Evolutionary conservation across 225 moss, liverwort and hornwort species (phyloP).

Genomic region (Takakia lepidozioides): DNA sequence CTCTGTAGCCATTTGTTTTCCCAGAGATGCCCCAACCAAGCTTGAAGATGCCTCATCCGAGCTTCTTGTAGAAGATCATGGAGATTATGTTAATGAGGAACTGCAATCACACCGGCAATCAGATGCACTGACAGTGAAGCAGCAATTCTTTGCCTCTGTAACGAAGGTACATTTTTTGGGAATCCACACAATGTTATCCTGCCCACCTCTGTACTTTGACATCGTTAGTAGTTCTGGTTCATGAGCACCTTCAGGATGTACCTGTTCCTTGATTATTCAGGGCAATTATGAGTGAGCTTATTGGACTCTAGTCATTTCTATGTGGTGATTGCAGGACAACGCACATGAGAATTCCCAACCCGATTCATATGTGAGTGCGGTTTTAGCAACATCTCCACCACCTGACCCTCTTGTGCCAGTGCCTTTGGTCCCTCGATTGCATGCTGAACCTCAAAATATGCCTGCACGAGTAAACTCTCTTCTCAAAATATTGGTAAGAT

Average conservation of each 20-base stretch:
- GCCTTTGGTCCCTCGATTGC: conserved; percentile 56
- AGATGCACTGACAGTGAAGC: conserved; percentile 78
- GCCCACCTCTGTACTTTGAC: no score
- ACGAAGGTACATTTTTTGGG: conserved; percentile 27
- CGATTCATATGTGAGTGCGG: conserved; percentile 67
- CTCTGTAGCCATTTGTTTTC: no score
- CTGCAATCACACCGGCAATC: conserved; percentile 55
- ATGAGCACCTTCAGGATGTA: no score
- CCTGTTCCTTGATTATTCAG: no score
- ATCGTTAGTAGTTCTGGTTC: no score
- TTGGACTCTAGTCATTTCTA: no score
- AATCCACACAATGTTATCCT: no score
- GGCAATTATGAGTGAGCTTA: no score
- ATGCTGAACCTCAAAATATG: conserved; percentile 59
- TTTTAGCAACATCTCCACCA: conserved; percentile 74
- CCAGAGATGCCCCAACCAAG: neutral
- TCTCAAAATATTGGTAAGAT: conserved; percentile 69
- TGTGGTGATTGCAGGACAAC: conserved; percentile 24
- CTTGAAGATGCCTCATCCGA: neutral
- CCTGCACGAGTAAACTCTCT: conserved; percentile 72
- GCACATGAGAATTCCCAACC: conserved; percentile 19
- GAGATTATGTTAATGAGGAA: conserved; percentile 26
- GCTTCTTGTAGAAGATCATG: conserved; percentile 14
- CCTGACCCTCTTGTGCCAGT: conserved; percentile 44
- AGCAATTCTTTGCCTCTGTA: conserved; percentile 68